These are phyloP conservation scores for Metschnikowia sp. DNA, from an alignment of 805 yeast genomes.

Conservation along the genomic window DNA sequence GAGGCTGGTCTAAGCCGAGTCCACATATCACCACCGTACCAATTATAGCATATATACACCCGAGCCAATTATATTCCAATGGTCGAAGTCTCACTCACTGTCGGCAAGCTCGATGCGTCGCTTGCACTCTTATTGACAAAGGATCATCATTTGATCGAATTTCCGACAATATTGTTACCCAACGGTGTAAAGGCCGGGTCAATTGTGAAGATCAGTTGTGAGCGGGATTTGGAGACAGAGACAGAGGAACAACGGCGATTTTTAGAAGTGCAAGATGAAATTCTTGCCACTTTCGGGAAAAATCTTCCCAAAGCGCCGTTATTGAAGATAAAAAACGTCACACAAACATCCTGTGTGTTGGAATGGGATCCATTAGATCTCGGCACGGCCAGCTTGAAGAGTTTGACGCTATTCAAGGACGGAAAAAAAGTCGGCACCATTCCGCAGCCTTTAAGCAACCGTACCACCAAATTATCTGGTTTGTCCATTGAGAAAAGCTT, in stretches of 20 bases:
- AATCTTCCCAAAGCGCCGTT: slow-evolving; percentile 69
- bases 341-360: slow-evolving; percentile 92
- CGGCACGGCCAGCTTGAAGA: slow-evolving; percentile 78
- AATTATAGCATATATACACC: not conserved
- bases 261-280: slow-evolving; percentile 65
- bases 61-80: slow-evolving; percentile 26
- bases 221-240: slow-evolving; percentile 70
- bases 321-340: slow-evolving; percentile 67
- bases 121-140: slow-evolving; percentile 84
- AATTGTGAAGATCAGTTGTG: slow-evolving; percentile 80
- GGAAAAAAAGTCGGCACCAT: slow-evolving; percentile 71
- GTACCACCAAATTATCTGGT: slow-evolving; percentile 86
- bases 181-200: slow-evolving; percentile 91
- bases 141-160: slow-evolving; percentile 92
- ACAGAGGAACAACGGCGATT: slow-evolving; percentile 55
- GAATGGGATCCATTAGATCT: slow-evolving; percentile 88
- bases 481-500: slow-evolving; percentile 82
- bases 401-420: slow-evolving; percentile 75
- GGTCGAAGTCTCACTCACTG: slow-evolving; percentile 91
- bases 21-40: not conserved
- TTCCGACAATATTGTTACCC: slow-evolving; percentile 92
- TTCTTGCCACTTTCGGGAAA: slow-evolving; percentile 68
- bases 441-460: slow-evolving; percentile 75
- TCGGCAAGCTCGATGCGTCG: slow-evolving; percentile 94
- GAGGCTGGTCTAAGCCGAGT: not conserved